Base-by-base conservation (phyloP, 495 filamentous ascomycete genomes). In the Penicillium simplicissimum region DNA sequence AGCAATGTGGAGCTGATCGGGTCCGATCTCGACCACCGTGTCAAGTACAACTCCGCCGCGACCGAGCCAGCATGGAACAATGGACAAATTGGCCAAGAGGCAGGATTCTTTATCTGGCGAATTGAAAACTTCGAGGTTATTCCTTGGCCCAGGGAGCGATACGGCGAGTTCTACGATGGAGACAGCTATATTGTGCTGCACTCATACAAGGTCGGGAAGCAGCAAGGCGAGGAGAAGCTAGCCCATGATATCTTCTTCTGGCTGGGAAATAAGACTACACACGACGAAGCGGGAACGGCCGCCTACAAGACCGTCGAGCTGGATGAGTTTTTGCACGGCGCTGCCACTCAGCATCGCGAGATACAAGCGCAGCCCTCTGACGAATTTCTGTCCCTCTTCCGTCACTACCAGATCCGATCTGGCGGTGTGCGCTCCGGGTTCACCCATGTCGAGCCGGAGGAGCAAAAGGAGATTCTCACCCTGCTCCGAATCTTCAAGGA, bases 241-340 rank as follows among this genome's bases (percentile, higher is more conserved):
- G 73, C 73, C 28, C 81, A 87, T 68, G 81, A 84, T 43, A 78
- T 87, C 64, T 85, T 84, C 74, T 85, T 86, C 77, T 87, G 82
- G 82, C 79, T 87, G 6, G 84, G 84, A 11, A 78, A 67, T 60
- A 80, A 85, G 62, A 87, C 84, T 0, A 78, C 81, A 9, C 84
- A 86, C 67, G 85, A 88, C 62, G 85, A 88, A 64, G 83, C 84
- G 7, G 85, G 85, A 6, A 84, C 82, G 1, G 85, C 85, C 2
- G 85, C 85, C 8, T 88, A 88, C 69, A 88, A 88, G 69, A 85
- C 85, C 1, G 85, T 87, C 23, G 85, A 88, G 67, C 71, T 88
- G 38, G 85, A 88, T 58, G 85, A 88, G 70, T 86, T 83, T 65
- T 62, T 88, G 54, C 78, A 82, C 37, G 84, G 85, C 1, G 74